Conservation (phyloP, 192 early-diverging fungal genomes). For the Rhizoclosmatium sp. region DNA sequence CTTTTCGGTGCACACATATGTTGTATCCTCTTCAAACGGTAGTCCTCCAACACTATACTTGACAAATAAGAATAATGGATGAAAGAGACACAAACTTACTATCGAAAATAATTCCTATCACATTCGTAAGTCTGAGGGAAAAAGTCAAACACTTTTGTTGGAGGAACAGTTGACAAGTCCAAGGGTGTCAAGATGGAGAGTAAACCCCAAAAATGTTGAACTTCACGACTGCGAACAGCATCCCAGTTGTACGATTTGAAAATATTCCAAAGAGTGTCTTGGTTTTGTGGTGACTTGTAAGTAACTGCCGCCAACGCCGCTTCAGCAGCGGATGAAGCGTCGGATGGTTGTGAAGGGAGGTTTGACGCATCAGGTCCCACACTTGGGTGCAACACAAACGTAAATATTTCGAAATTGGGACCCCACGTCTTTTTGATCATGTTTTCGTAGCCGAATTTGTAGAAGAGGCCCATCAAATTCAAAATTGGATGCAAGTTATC, state of each 20-base stretch:
- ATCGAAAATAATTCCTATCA: neutral
- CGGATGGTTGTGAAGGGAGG: neutral
- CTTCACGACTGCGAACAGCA: neutral
- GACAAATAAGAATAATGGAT: neutral
- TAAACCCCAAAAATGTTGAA: neutral
- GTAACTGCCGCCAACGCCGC: neutral
- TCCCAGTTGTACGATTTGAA: neutral
- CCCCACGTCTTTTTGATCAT: neutral
- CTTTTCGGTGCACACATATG: neutral
- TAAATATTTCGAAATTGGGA: slow-evolving; percentile 5
- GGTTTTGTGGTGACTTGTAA: neutral
- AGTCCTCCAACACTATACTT: neutral
- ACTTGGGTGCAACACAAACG: neutral
- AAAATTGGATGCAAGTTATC: slow-evolving; percentile 1
- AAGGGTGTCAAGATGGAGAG: neutral
- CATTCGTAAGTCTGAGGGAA: neutral
- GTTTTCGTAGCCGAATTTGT: neutral
- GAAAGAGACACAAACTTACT: neutral
- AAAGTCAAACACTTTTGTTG: neutral
- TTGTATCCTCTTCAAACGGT: neutral
- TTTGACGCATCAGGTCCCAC: neutral
- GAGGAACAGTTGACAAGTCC: neutral
- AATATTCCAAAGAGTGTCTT: neutral
- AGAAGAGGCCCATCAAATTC: slow-evolving; percentile 1
- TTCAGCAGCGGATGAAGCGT: neutral